Percentiles rank a stretch among this genome's conserved stretches.
Conservation (phyloP, 345 rosid genomes). For the Cardamine occulta region DNA sequence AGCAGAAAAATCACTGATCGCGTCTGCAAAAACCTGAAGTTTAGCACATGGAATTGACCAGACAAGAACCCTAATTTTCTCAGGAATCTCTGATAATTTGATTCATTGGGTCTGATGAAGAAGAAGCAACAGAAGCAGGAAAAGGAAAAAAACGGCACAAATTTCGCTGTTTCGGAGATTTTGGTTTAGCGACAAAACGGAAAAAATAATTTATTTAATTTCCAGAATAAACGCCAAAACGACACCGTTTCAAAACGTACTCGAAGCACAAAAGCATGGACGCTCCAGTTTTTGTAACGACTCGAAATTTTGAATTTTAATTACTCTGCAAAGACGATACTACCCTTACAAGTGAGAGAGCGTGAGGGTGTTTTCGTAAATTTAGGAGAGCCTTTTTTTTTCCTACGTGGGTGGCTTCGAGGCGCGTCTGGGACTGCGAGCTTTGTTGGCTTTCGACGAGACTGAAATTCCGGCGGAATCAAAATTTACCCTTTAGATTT, state of each 20-base stretch:
- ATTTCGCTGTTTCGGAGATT: constrained; percentile 44
- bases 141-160: constrained; percentile 44
- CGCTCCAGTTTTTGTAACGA: constrained; percentile 61
- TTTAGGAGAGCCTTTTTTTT: not conserved
- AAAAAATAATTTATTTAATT: not conserved
- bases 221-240: not conserved
- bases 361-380: constrained; percentile 31
- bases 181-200: constrained; percentile 36
- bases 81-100: constrained; percentile 26
- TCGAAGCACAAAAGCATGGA: constrained; percentile 35
- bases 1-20: constrained; percentile 32
- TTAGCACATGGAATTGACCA: constrained; percentile 12
- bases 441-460: constrained; percentile 40
- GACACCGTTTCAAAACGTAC: constrained; percentile 41
- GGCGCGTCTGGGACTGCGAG: constrained; percentile 54
- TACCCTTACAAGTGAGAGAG: constrained; percentile 6
- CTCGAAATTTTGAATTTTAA: constrained; percentile 52
- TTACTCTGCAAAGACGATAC: not conserved
- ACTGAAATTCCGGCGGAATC: constrained; percentile 61
- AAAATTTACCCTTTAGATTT: constrained; percentile 18
- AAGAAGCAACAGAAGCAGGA: not conserved
- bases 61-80: constrained; percentile 46
- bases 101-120: constrained; percentile 37
- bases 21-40: not conserved
- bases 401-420: constrained; percentile 28